These are phyloP conservation scores for Quercus suber DNA, from an alignment of 306 rosid genomes.

Conservation along the genomic window DNA sequence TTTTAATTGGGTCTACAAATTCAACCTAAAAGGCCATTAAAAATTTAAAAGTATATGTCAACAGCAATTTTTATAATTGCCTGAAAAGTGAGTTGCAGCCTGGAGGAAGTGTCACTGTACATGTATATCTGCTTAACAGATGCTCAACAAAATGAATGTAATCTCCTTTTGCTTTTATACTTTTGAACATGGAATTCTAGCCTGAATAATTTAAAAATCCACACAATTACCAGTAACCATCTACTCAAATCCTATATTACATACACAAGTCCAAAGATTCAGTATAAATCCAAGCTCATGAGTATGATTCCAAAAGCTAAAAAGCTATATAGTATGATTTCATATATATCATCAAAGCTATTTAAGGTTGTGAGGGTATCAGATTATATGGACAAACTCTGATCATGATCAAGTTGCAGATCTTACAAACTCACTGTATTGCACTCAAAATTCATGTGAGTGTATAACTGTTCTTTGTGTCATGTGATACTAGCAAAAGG, in stretches of 20 bases:
- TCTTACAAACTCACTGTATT: neutral
- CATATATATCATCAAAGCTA: neutral
- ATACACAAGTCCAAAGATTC: neutral
- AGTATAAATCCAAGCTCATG: neutral
- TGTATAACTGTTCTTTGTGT: neutral
- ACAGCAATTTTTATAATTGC: no score
- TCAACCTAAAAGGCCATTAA: no score
- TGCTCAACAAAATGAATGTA: no score
- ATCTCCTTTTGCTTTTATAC: no score
- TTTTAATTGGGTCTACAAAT: no score
- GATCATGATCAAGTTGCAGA: neutral
- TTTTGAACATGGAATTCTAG: no score
- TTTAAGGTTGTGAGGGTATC: neutral
- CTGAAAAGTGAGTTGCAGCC: no score
- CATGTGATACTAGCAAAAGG: neutral
- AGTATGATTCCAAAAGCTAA: neutral
- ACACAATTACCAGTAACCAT: neutral
- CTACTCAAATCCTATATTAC: neutral
- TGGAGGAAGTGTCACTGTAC: no score
- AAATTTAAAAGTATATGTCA: no score
- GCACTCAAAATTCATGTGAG: no score
- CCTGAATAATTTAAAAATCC: no score
- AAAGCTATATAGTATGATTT: neutral
- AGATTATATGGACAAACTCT: neutral
- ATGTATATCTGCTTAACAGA: no score